Conservation (phyloP, 768 basidiomycete genomes). For the Kwoniella bestiolae region DNA sequence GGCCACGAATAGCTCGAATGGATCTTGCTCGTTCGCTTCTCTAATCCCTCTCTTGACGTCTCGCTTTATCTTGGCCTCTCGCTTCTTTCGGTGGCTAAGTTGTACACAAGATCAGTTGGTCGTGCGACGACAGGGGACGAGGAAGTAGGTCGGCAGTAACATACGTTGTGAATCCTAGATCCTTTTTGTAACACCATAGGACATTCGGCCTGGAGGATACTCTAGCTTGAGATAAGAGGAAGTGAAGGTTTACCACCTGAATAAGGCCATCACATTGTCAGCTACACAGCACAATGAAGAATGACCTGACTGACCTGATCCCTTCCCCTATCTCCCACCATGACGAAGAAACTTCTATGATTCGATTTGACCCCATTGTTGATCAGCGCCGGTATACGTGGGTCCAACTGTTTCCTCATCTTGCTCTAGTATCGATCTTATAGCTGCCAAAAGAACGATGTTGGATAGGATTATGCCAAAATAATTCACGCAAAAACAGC, state of each 20-base stretch:
- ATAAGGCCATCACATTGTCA: background rate
- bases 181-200: slow-evolving; percentile 99
- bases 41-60: slow-evolving; percentile 93
- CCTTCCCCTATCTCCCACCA: slow-evolving; percentile 90
- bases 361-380: slow-evolving; percentile 91
- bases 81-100: slow-evolving; percentile 83
- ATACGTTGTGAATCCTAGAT: slow-evolving; percentile 91
- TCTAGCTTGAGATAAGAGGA: slow-evolving; percentile 85
- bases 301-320: slow-evolving; percentile 72
- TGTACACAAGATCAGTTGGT: background rate
- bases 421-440: background rate
- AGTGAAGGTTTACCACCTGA: slow-evolving; percentile 81
- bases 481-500: background rate
- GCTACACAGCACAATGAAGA: background rate
- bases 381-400: slow-evolving; percentile 88
- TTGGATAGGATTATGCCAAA: background rate
- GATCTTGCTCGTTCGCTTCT: slow-evolving; percentile 92
- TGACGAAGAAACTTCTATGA: slow-evolving; percentile 91
- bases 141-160: slow-evolving; percentile 46
- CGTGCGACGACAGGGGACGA: background rate
- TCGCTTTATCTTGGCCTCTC: slow-evolving; percentile 93
- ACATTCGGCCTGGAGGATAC: slow-evolving; percentile 88
- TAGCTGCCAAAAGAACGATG: background rate
- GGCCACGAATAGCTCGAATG: slow-evolving; percentile 96
- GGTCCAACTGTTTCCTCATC: slow-evolving; percentile 69